These are phyloP conservation scores for Globisporangium yorkense DNA, from an alignment of 352 stramenopile genomes.

Conservation along the genomic window DNA sequence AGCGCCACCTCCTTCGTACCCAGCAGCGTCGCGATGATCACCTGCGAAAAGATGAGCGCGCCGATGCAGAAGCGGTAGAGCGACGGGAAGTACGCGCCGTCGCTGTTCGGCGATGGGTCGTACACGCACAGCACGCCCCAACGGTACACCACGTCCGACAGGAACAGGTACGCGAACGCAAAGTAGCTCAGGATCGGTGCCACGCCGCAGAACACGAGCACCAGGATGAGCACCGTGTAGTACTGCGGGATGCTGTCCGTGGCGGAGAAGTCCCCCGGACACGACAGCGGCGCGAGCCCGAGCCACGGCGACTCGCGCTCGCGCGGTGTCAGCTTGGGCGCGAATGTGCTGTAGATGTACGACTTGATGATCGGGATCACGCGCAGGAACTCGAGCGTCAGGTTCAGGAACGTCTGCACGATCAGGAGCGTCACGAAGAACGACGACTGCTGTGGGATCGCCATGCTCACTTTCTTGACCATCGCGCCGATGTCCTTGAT, in stretches of 20 bases:
- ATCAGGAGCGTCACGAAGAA: constrained; percentile 82
- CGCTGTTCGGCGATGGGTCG: constrained; percentile 62
- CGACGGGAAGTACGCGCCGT: constrained; percentile 67
- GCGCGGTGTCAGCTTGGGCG: constrained; percentile 75
- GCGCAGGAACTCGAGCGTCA: constrained; percentile 64
- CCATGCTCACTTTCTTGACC: constrained; percentile 47
- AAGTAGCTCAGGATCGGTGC: constrained; percentile 82
- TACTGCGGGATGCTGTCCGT: constrained; percentile 62
- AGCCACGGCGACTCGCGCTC: constrained; percentile 66
- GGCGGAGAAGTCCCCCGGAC: constrained; percentile 52
- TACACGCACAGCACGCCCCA: constrained; percentile 69
- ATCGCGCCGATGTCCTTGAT: constrained; percentile 33
- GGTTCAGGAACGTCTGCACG: constrained; percentile 63
- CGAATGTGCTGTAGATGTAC: constrained; percentile 66
- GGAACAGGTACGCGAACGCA: constrained; percentile 53
- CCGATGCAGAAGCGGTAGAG: constrained; percentile 80
- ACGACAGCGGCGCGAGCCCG: constrained; percentile 47
- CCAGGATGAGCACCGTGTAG: constrained; percentile 68
- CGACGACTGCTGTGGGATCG: constrained; percentile 68
- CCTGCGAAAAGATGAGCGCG: constrained; percentile 70
- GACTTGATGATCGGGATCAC: constrained; percentile 72
- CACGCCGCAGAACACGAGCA: constrained; percentile 69
- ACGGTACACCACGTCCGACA: constrained; percentile 73
- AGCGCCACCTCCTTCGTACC: constrained; percentile 69
- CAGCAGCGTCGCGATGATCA: constrained; percentile 69